Evolutionary conservation across 192 early-diverging fungal genomes (phyloP), one percentile per base, ranked within the genome.

Genomic region (Radiomyces spectabilis): DNA sequence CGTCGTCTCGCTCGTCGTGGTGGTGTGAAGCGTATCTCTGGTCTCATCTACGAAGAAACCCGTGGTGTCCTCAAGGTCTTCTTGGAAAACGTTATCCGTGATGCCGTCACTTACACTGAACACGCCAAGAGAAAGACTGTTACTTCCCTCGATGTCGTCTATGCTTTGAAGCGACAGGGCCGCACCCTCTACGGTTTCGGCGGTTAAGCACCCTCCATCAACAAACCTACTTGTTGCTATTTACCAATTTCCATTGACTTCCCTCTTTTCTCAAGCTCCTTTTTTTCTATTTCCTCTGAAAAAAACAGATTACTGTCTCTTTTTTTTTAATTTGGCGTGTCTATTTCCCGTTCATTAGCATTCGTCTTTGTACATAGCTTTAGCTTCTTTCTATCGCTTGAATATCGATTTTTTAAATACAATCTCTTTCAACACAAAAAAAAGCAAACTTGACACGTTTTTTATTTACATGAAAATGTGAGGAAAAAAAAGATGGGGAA

Each of bases 1-100:
- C 90, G 92, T 66, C 92, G 92, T 87, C 90, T 98, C 48, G 95
- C 95, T 30, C 92, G 95, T 69, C 92, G 95, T 94, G 95, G 95
- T 44, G 95, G 95, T 80, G 95, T 98, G 68, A 98, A 98, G 87
- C 94, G 96, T 88, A 98, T 98, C 79, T 95, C 93, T 41, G 96
- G 94, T 57, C 88, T 95, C 53, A 61, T 61, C 77, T 98, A 98
- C 78, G 96, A 98, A 73, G 96, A 98, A 77, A 95, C 93, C 68
- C 93, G 96, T 70, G 82, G 81, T 62, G 96, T 97, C 52, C 85
- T 97, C 65, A 98, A 97, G 84, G 80, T 87, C 37, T 98, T 98
- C 77, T 88, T 98, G 61, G 94, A 95, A 77, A 94, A 95, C 73
- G 94, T 99, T 72, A 99, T 99, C 67, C 87, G 94, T 53, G 92